phyloP scores from a whole-genome alignment of 73 alveolate species.

The Halteria grandinella region DNA sequence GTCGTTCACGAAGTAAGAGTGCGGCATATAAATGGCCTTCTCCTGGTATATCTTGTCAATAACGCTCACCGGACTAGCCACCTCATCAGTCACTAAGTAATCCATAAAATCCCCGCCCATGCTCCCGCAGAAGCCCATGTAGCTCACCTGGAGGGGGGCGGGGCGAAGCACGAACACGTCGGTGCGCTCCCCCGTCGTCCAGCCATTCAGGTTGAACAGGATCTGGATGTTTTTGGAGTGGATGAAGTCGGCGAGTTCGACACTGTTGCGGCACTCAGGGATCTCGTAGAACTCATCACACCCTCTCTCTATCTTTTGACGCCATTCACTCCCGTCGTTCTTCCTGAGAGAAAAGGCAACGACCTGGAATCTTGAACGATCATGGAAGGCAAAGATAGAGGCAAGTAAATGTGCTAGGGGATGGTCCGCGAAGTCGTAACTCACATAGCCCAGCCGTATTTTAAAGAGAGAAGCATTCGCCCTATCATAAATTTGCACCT shows the following conservation, averaged over 20 bases:
- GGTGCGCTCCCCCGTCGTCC: constrained; percentile 57
- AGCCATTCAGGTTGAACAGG: constrained; percentile 68
- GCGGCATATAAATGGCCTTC: constrained; percentile 68
- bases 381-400: constrained; percentile 59
- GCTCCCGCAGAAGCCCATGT: constrained; percentile 68
- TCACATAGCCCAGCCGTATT: constrained; percentile 64
- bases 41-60: constrained; percentile 33
- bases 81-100: constrained; percentile 62
- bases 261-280: constrained; percentile 27
- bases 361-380: constrained; percentile 41
- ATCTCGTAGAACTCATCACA: constrained; percentile 55
- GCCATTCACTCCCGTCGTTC: constrained; percentile 55
- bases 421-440: constrained; percentile 67
- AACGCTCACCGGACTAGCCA: constrained; percentile 44
- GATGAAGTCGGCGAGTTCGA: constrained; percentile 49
- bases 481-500: too few relatives aligned
- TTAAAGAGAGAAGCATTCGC: not conserved
- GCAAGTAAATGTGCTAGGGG: constrained; percentile 62
- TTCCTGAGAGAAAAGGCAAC: constrained; percentile 48
- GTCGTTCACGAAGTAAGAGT: constrained; percentile 68
- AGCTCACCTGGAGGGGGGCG: constrained; percentile 51
- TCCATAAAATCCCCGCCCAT: constrained; percentile 65
- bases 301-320: constrained; percentile 41
- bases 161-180: constrained; percentile 68
- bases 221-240: constrained; percentile 55